phyloP scores from a whole-genome alignment of 352 stramenopile genomes.

The Phytophthora megakarya region DNA sequence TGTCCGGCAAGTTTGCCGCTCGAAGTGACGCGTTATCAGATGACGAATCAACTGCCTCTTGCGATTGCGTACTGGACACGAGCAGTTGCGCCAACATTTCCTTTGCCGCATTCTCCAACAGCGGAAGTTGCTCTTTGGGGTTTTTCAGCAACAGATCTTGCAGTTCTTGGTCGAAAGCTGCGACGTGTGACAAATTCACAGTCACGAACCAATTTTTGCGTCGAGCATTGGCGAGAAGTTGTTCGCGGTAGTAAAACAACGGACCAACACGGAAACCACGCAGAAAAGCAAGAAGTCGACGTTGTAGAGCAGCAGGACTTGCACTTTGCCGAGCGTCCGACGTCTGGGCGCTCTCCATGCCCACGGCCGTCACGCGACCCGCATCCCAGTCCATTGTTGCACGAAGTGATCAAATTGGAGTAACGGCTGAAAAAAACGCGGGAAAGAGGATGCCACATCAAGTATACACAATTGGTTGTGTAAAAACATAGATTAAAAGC shows the following conservation, averaged over 20 bases:
- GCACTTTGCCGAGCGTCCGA: conserved; percentile 52
- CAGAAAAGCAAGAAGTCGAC: conserved; percentile 81
- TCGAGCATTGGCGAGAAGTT: conserved; percentile 87
- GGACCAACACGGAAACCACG: conserved; percentile 86
- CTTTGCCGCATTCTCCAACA: conserved; percentile 87
- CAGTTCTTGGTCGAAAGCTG: conserved; percentile 86
- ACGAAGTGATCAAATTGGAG: conserved; percentile 1
- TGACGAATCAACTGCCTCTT: conserved; percentile 27
- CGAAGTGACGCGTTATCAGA: conserved; percentile 11
- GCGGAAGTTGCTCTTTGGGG: conserved; percentile 83
- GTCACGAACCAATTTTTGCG: conserved; percentile 78
- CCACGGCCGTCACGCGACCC: conserved; percentile 78
- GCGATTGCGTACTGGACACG: conserved; percentile 41
- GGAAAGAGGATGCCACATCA: not conserved
- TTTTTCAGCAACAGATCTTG: conserved; percentile 85
- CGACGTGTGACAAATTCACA: conserved; percentile 84
- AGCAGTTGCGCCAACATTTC: conserved; percentile 73
- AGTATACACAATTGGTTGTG: conserved; percentile 6
- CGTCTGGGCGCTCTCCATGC: conserved; percentile 71
- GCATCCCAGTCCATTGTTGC: conserved; percentile 81
- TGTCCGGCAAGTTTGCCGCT: conserved; percentile 55
- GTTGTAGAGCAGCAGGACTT: conserved; percentile 67
- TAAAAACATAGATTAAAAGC: not conserved
- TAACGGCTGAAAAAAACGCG: conserved; percentile 18
- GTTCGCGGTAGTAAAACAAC: conserved; percentile 91